A percentile compares a stretch with the other conserved stretches of the same genome.
Conservation (phyloP, 2,329 filamentous ascomycete genomes). For the Lasiodiplodia gonubiensis region DNA sequence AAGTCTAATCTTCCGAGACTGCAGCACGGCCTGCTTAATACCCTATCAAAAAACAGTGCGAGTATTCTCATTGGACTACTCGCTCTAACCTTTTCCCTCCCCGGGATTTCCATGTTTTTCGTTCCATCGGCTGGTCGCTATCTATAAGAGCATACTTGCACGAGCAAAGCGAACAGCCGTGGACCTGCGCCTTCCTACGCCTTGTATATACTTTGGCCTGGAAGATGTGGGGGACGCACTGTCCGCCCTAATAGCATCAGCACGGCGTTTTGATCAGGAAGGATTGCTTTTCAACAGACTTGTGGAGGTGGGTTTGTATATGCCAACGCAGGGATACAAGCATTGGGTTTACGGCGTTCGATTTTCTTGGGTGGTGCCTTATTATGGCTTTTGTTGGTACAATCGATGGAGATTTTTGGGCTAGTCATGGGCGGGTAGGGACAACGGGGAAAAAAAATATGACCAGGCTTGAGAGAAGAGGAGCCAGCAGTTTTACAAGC, state of each 20-base stretch:
- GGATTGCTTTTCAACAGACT: background rate
- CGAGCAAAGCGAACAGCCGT: background rate
- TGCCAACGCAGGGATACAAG: constrained; percentile 1
- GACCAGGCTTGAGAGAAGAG: background rate
- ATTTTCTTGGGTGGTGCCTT: background rate
- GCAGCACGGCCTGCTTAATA: background rate
- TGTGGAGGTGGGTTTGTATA: background rate
- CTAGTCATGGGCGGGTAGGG: background rate
- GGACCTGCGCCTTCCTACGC: background rate
- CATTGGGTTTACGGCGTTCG: constrained; percentile 22
- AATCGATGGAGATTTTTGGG: background rate
- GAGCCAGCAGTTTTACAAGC: background rate
- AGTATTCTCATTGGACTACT: background rate
- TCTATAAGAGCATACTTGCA: constrained; percentile 15
- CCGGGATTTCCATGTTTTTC: background rate
- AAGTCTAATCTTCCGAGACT: constrained; percentile 37
- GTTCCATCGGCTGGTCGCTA: constrained; percentile 10
- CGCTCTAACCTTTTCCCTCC: background rate
- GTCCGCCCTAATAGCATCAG: constrained; percentile 21
- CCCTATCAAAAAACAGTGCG: constrained; percentile 6
- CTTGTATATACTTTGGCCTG: constrained; percentile 5
- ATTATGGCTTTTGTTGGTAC: background rate
- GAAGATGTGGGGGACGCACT: background rate
- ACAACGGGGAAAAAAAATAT: background rate
- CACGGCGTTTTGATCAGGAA: constrained; percentile 11